phyloP scores from a whole-genome alignment of 2,329 filamentous ascomycete species.

The Huntiella abstrusa region DNA sequence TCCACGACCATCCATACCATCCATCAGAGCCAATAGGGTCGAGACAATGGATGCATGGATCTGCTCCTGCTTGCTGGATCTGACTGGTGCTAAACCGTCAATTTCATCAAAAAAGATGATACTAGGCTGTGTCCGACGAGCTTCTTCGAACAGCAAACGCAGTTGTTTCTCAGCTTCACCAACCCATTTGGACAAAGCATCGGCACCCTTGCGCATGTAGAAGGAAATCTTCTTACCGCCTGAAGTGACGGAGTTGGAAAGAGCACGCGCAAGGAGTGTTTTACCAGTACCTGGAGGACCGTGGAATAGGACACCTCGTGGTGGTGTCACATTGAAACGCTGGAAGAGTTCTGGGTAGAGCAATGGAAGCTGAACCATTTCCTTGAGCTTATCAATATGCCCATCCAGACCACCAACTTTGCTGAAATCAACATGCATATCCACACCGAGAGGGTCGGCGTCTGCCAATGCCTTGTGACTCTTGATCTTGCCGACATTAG shows the following conservation, averaged over 20 bases:
- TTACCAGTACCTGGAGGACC: conserved; percentile 95
- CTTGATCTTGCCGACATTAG: conserved; percentile 84
- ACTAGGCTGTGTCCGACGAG: conserved; percentile 84
- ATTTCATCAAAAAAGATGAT: conserved; percentile 98
- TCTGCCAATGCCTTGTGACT: conserved; percentile 83
- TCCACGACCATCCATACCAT: conserved; percentile 93
- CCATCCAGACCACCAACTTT: conserved; percentile 82
- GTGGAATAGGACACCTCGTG: conserved; percentile 87
- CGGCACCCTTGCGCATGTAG: conserved; percentile 97
- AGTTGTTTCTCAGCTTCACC: conserved; percentile 94
- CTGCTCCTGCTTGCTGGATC: conserved; percentile 96
- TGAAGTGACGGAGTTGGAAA: conserved; percentile 77
- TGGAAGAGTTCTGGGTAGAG: conserved; percentile 90
- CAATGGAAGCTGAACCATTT: conserved; percentile 91
- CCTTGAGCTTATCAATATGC: conserved; percentile 92
- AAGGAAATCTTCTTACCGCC: conserved; percentile 92
- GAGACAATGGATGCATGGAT: conserved; percentile 97
- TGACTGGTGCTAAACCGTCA: conserved; percentile 83
- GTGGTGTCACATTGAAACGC: conserved; percentile 81
- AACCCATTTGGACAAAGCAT: conserved; percentile 96
- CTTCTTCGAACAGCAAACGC: conserved; percentile 84
- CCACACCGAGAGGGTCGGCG: conserved; percentile 83
- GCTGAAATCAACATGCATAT: conserved; percentile 81
- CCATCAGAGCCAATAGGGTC: conserved; percentile 84
- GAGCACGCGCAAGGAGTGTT: conserved; percentile 79